Evolutionary conservation across 805 yeast genomes (phyloP).

Genomic region (Teunomyces stri): DNA sequence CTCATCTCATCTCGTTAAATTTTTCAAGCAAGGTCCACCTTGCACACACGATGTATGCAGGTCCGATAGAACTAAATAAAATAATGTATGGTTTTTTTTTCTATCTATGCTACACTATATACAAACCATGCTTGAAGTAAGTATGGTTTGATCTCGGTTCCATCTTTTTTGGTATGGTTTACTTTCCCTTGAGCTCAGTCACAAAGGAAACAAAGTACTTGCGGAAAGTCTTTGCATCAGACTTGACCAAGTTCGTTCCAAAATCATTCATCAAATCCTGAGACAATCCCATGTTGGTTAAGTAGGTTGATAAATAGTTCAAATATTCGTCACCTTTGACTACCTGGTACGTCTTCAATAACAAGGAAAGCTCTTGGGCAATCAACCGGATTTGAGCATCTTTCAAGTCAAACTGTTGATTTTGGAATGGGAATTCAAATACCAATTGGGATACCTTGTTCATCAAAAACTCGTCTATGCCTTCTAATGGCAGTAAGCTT

Average conservation of each 20-base stretch:
- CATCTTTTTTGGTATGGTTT: conserved; percentile 2
- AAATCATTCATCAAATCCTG: conserved; percentile 58
- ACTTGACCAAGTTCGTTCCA: conserved; percentile 52
- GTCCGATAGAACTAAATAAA: not conserved
- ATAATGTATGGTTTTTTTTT: not conserved
- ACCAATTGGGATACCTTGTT: conserved; percentile 63
- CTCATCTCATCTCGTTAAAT: conserved; percentile 6
- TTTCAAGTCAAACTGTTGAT: conserved; percentile 58
- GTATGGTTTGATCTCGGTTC: not conserved
- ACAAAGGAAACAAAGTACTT: conserved; percentile 58
- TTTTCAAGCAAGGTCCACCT: not conserved
- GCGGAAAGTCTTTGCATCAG: conserved; percentile 63
- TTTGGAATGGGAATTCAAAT: conserved; percentile 79
- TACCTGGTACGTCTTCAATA: conserved; percentile 62
- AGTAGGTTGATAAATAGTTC: conserved; percentile 48
- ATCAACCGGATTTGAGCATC: conserved; percentile 79
- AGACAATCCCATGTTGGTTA: conserved; percentile 59
- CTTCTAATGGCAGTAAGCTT: conserved; percentile 55
- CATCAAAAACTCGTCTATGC: conserved; percentile 68
- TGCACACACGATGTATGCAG: not conserved
- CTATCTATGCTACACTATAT: conserved; percentile 4
- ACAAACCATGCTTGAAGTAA: not conserved
- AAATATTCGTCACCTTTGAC: conserved; percentile 41
- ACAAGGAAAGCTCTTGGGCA: conserved; percentile 69
- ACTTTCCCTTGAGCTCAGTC: conserved; percentile 29